A percentile compares a stretch with the other conserved stretches of the same genome.
These are phyloP conservation scores for Picea sitchensis DNA, from an alignment of 75 land plant genomes.

Conservation along the genomic window DNA sequence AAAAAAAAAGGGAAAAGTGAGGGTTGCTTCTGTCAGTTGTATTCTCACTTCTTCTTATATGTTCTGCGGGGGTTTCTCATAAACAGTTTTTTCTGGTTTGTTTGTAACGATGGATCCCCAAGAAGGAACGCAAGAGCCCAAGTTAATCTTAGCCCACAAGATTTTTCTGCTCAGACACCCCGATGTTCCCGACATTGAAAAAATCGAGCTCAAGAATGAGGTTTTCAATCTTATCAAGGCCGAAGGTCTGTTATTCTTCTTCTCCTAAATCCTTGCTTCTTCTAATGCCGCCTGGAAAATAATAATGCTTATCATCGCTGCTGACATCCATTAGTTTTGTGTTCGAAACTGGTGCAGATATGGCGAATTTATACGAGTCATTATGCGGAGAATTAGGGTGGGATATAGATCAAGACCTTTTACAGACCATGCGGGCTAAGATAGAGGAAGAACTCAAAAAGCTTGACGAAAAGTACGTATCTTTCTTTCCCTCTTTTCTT, in stretches of 20 bases:
- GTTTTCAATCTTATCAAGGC: conserved; percentile 39
- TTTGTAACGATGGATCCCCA: conserved; percentile 50
- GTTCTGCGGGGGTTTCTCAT: too few species aligned
- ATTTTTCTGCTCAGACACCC: conserved; percentile 73
- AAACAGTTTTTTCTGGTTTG: too few species aligned
- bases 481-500: conserved; percentile 10
- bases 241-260: conserved; percentile 29
- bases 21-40: too few species aligned
- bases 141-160: conserved; percentile 70
- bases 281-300: neutral
- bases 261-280: neutral
- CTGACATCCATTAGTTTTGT: neutral
- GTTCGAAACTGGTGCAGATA: conserved; percentile 37
- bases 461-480: conserved; percentile 81
- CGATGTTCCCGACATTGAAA: conserved; percentile 85
- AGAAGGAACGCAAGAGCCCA: conserved; percentile 76
- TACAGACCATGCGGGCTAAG: conserved; percentile 55
- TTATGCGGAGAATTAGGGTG: conserved; percentile 52
- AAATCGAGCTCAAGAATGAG: conserved; percentile 68
- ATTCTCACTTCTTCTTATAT: too few species aligned
- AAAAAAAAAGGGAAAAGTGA: too few species aligned
- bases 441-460: conserved; percentile 75
- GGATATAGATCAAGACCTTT: conserved; percentile 62
- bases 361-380: conserved; percentile 78
- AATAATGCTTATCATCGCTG: neutral